These are phyloP conservation scores for Colletotrichum aenigma DNA, from an alignment of 2,329 filamentous ascomycete genomes.

Conservation along the genomic window DNA sequence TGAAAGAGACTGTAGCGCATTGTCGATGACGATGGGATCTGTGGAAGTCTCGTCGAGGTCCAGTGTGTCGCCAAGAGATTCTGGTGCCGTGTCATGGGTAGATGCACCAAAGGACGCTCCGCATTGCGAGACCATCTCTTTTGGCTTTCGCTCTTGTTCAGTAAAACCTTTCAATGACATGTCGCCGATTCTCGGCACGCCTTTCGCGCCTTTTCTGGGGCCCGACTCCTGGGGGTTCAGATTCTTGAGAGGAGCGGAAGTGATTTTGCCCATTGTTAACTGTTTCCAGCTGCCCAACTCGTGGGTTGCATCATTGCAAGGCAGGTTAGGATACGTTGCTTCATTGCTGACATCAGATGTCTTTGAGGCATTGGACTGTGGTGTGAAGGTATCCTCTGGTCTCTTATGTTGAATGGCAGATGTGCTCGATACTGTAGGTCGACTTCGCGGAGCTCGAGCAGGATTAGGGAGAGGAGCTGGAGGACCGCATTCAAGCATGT, in stretches of 20 bases:
- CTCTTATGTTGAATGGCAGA: rapidly evolving
- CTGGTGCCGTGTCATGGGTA: background rate
- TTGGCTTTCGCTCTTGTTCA: background rate
- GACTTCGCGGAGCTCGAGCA: background rate
- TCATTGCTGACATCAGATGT: background rate
- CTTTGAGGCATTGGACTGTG: background rate
- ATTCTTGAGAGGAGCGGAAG: background rate
- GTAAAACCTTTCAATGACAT: background rate
- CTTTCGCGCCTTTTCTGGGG: background rate
- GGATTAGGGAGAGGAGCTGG: too few relatives aligned
- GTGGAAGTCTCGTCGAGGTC: background rate
- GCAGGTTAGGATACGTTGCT: background rate
- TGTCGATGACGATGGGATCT: background rate
- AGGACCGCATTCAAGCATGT: too few relatives aligned
- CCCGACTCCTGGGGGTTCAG: background rate
- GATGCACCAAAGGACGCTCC: background rate
- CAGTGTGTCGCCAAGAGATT: background rate
- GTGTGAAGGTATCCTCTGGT: background rate
- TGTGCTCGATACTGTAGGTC: background rate
- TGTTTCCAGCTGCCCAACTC: background rate
- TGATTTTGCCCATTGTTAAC: background rate
- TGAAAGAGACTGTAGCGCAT: background rate
- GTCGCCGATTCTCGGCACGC: too few relatives aligned
- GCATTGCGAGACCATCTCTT: background rate
- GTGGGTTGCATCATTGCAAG: background rate